Percentiles rank a stretch among this genome's conserved stretches.
These are phyloP conservation scores for Cyathus striatus DNA, from an alignment of 768 basidiomycete species.

Conservation along the genomic window DNA sequence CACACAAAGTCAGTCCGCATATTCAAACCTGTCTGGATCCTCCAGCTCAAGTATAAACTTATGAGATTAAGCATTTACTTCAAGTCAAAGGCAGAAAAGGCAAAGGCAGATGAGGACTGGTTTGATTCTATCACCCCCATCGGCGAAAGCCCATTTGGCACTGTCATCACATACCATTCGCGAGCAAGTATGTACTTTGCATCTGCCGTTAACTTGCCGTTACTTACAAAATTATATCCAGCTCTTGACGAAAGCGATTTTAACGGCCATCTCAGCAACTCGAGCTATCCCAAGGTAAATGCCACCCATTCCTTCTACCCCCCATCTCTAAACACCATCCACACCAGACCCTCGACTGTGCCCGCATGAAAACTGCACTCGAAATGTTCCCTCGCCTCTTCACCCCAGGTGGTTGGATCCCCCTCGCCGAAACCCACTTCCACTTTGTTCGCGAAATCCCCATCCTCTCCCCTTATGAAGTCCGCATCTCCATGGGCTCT, in stretches of 20 bases:
- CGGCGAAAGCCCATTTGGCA: slow-evolving; percentile 51
- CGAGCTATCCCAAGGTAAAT: slow-evolving; percentile 69
- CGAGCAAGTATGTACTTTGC: slow-evolving; percentile 53
- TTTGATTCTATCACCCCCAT: slow-evolving; percentile 44
- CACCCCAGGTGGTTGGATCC: neutral
- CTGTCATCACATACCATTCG: slow-evolving; percentile 30
- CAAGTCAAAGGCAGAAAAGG: slow-evolving; percentile 22
- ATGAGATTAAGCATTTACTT: slow-evolving; percentile 32
- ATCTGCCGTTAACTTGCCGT: neutral
- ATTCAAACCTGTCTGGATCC: slow-evolving; percentile 38
- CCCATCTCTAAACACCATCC: neutral
- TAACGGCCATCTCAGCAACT: slow-evolving; percentile 75
- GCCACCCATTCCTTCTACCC: neutral
- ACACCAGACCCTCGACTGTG: slow-evolving; percentile 1
- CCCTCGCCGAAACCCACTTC: slow-evolving; percentile 56
- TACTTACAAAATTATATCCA: slow-evolving; percentile 14
- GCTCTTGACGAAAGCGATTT: slow-evolving; percentile 72
- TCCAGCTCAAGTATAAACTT: slow-evolving; percentile 25
- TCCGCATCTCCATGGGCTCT: slow-evolving; percentile 52
- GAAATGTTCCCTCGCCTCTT: slow-evolving; percentile 1
- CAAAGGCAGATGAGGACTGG: slow-evolving; percentile 36
- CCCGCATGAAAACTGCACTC: slow-evolving; percentile 2
- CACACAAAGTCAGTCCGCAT: slow-evolving; percentile 39
- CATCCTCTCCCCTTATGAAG: slow-evolving; percentile 55
- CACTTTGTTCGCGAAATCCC: slow-evolving; percentile 70